phyloP scores from a whole-genome alignment of 176 grass and related monocot species.

The Phragmites australis region DNA sequence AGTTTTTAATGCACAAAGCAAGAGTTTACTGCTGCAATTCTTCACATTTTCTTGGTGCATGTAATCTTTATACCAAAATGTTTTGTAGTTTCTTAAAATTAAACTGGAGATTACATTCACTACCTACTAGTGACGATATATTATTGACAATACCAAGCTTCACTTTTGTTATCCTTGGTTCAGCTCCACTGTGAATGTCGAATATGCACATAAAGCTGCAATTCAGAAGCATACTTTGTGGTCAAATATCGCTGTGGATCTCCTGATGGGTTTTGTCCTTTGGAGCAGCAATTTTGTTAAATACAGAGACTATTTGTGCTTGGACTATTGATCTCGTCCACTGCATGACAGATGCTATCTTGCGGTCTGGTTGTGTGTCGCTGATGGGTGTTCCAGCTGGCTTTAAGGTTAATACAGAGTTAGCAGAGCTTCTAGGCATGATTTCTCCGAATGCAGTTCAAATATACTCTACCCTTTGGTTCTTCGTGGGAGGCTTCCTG shows the following conservation, averaged over 20 bases:
- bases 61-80: constrained; percentile 11
- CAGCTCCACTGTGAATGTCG: constrained; percentile 61
- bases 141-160: constrained; percentile 25
- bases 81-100: constrained; percentile 20
- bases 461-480: constrained; percentile 91
- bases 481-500: constrained; percentile 60
- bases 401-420: constrained; percentile 92
- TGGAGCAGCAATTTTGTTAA: constrained; percentile 54
- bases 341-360: constrained; percentile 63
- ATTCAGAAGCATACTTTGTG: constrained; percentile 66
- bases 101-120: constrained; percentile 25
- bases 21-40: constrained; percentile 9
- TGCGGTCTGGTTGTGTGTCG: constrained; percentile 93
- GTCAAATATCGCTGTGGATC: constrained; percentile 71
- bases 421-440: constrained; percentile 88
- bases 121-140: constrained; percentile 15
- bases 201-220: constrained; percentile 70
- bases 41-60: constrained; percentile 29
- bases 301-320: constrained; percentile 60
- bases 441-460: constrained; percentile 85
- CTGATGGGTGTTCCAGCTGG: constrained; percentile 96
- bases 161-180: constrained; percentile 7
- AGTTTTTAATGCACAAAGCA: not conserved
- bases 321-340: constrained; percentile 50
- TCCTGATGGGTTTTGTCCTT: constrained; percentile 74